phyloP scores from a whole-genome alignment of 495 filamentous ascomycete species.

The Penicillium paxilli region DNA sequence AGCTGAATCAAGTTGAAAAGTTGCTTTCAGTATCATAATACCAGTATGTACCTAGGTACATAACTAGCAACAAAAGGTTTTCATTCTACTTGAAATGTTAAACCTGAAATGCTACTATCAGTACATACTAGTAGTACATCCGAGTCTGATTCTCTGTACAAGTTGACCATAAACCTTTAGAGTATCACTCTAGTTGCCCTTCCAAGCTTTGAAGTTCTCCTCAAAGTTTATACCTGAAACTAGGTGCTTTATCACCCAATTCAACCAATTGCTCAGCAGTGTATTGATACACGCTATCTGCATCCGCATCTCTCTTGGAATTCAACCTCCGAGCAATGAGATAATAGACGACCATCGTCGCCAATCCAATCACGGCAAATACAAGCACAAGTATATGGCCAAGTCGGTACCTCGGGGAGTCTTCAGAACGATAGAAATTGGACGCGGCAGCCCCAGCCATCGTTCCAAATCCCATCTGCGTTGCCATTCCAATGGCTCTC shows the following conservation, averaged over 20 bases:
- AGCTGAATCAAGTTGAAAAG: too few species aligned
- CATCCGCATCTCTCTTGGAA: conserved; percentile 1
- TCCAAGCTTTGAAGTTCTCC: not conserved
- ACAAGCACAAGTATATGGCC: conserved; percentile 6
- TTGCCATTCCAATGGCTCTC: conserved; percentile 15
- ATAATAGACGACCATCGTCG: conserved; percentile 1
- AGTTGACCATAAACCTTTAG: too few species aligned
- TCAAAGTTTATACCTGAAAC: conserved; percentile 8
- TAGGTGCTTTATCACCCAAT: conserved; percentile 10
- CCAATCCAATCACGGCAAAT: conserved; percentile 4
- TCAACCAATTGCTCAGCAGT: conserved; percentile 5
- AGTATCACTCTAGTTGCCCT: too few species aligned
- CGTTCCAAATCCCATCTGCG: conserved; percentile 11
- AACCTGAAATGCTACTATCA: too few species aligned
- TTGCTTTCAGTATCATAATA: too few species aligned
- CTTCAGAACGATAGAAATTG: conserved; percentile 10
- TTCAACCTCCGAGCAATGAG: conserved; percentile 2
- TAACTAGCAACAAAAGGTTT: too few species aligned
- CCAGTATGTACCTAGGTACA: too few species aligned
- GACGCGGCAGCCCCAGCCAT: conserved; percentile 13
- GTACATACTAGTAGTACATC: too few species aligned
- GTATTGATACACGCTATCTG: conserved; percentile 5
- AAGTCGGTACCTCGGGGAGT: conserved; percentile 11
- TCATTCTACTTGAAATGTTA: too few species aligned
- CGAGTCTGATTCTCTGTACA: too few species aligned